These are phyloP conservation scores for Iodosphaeria phyllophila DNA, from an alignment of 2,329 filamentous ascomycete species.

Conservation along the genomic window DNA sequence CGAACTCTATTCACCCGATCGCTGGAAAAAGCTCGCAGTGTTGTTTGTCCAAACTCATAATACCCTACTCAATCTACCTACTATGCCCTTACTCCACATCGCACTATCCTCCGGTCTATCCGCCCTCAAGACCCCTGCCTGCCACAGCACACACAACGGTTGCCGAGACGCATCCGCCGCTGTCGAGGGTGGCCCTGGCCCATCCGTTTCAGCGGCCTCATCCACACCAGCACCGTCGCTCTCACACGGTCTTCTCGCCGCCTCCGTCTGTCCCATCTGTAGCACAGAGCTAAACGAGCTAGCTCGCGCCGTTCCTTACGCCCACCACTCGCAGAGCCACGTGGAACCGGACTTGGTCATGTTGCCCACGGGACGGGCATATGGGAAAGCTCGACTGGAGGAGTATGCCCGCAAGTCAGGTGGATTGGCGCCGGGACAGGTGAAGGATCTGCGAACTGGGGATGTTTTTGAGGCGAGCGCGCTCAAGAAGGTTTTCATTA, in stretches of 20 bases:
- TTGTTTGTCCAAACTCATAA: constrained; percentile 80
- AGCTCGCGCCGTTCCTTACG: constrained; percentile 76
- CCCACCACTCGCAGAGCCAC: constrained; percentile 84
- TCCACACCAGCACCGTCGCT: constrained; percentile 18
- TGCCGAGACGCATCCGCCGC: constrained; percentile 10
- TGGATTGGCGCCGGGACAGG: constrained; percentile 38
- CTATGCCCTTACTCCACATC: constrained; percentile 71
- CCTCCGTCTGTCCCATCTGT: constrained; percentile 80
- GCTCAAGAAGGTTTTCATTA: constrained; percentile 82
- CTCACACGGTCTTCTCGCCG: constrained; percentile 33
- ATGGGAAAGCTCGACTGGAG: constrained; percentile 55
- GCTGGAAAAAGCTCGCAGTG: constrained; percentile 61
- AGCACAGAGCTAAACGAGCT: constrained; percentile 87
- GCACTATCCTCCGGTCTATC: constrained; percentile 83
- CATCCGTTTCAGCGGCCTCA: too few species aligned
- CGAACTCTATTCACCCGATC: constrained; percentile 50
- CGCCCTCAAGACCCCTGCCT: constrained; percentile 87
- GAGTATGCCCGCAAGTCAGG: constrained; percentile 68
- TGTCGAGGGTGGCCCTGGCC: too few species aligned
- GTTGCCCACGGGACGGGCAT: constrained; percentile 73
- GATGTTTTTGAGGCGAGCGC: constrained; percentile 42
- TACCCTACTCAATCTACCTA: constrained; percentile 63
- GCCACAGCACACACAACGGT: constrained; percentile 51
- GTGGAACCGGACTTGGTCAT: constrained; percentile 77
- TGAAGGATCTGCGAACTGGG: constrained; percentile 66